These are phyloP conservation scores for Monilinia fructigena DNA, from an alignment of 2,329 filamentous ascomycete genomes.

Conservation along the genomic window DNA sequence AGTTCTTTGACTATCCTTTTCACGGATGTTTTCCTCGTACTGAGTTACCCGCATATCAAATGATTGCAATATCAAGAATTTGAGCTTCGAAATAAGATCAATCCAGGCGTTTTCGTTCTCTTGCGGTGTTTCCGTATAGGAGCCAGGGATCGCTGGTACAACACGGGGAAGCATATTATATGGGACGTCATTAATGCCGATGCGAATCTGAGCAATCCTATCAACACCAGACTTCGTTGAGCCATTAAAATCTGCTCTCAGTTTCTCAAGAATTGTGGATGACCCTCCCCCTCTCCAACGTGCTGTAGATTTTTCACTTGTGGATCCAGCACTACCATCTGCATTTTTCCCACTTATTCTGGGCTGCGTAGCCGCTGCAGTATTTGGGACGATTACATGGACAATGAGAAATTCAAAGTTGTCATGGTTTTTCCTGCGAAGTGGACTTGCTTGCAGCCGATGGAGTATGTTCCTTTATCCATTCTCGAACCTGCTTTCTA, in stretches of 20 bases:
- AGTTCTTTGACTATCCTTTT: conserved; percentile 82
- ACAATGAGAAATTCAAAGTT: conserved; percentile 94
- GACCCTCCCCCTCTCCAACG: conserved; percentile 77
- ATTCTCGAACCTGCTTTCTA: conserved; percentile 78
- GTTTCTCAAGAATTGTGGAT: conserved; percentile 82
- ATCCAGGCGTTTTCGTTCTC: conserved; percentile 81
- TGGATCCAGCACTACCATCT: conserved; percentile 50
- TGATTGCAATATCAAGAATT: conserved; percentile 79
- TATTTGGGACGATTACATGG: conserved; percentile 88
- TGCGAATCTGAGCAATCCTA: conserved; percentile 79
- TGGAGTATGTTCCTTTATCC: conserved; percentile 77
- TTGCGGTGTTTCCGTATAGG: conserved; percentile 67
- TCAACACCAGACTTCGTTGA: conserved; percentile 69
- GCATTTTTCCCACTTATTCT: conserved; percentile 55
- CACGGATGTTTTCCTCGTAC: conserved; percentile 96
- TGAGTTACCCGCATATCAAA: conserved; percentile 90
- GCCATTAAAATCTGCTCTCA: conserved; percentile 86
- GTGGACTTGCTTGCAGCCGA: conserved; percentile 57
- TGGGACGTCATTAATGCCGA: conserved; percentile 68
- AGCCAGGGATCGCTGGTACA: conserved; percentile 60
- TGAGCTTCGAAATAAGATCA: conserved; percentile 82
- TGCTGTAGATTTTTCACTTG: conserved; percentile 66
- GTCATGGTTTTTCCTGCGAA: conserved; percentile 89
- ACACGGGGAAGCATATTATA: conserved; percentile 63
- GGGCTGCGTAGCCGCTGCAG: conserved; percentile 74